Evolutionary conservation across 1,139 yeast species (phyloP).

Genomic region (Candida tropicalis): DNA sequence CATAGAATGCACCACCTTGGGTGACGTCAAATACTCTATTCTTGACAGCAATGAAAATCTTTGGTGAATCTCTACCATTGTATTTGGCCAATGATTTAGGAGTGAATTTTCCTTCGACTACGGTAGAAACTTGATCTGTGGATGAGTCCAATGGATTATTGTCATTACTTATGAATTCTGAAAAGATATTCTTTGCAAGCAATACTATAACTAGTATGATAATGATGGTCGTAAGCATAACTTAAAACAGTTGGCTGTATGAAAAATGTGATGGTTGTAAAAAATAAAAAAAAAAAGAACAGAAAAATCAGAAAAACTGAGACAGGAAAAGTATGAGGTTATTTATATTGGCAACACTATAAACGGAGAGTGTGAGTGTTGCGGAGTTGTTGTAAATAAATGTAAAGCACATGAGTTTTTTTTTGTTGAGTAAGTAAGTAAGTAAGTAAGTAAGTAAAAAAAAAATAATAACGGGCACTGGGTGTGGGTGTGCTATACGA

Average conservation of each 20-base stretch:
- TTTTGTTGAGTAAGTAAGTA: background rate
- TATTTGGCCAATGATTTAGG: conserved; percentile 72
- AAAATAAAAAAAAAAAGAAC: background rate
- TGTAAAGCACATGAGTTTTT: background rate
- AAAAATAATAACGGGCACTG: too few species aligned
- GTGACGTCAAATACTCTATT: conserved; percentile 89
- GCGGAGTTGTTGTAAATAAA: too few species aligned
- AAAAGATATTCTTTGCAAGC: conserved; percentile 25
- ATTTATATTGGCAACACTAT: too few species aligned
- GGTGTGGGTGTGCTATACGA: conserved; percentile 1
- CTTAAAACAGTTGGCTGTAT: background rate
- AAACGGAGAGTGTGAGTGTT: too few species aligned
- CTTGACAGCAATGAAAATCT: conserved; percentile 79
- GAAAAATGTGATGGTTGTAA: too few species aligned
- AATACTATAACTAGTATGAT: conserved; percentile 26
- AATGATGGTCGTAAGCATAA: conserved; percentile 29
- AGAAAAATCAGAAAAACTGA: background rate
- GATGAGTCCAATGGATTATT: conserved; percentile 19
- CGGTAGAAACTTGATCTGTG: conserved; percentile 42
- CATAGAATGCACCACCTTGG: conserved; percentile 82
- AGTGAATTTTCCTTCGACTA: conserved; percentile 78
- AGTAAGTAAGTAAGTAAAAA: background rate
- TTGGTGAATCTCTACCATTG: conserved; percentile 79
- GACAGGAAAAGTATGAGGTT: too few species aligned
- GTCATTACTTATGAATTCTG: conserved; percentile 21